Conservation (phyloP, 305 asterid species). For the Ajuga reptans region DNA sequence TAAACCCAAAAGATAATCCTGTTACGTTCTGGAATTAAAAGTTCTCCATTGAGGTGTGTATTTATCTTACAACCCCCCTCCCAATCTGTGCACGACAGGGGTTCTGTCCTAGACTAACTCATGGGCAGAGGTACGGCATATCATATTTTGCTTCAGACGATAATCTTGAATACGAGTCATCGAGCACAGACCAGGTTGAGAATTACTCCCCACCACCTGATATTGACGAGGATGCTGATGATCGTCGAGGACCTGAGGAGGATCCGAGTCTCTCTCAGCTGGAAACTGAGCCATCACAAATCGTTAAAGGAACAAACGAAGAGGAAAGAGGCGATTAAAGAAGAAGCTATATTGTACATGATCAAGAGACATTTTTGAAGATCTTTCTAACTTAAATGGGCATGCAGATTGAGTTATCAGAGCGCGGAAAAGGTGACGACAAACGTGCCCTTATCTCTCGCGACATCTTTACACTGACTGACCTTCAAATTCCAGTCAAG, state of each 20-base stretch:
- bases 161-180: conserved; percentile 33
- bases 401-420: neutral
- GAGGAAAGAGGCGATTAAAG: conserved; percentile 9
- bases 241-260: conserved; percentile 22
- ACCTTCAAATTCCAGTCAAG: neutral
- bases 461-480: conserved; percentile 3
- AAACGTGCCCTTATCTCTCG: neutral
- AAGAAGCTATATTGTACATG: conserved; percentile 6
- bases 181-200: conserved; percentile 31
- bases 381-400: conserved; percentile 6
- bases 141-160: conserved; percentile 38
- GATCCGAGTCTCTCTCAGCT: conserved; percentile 26
- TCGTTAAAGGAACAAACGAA: conserved; percentile 20
- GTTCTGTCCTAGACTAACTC: conserved; percentile 72
- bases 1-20: too few species aligned
- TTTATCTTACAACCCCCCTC: neutral
- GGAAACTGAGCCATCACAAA: conserved; percentile 20
- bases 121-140: conserved; percentile 73
- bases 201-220: conserved; percentile 25
- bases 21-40: neutral
- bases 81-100: conserved; percentile 45
- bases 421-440: conserved; percentile 11
- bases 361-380: conserved; percentile 18
- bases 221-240: conserved; percentile 25
- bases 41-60: neutral